Base-by-base conservation (phyloP, 805 yeast genomes). In the Kuraishia ogatae region DNA sequence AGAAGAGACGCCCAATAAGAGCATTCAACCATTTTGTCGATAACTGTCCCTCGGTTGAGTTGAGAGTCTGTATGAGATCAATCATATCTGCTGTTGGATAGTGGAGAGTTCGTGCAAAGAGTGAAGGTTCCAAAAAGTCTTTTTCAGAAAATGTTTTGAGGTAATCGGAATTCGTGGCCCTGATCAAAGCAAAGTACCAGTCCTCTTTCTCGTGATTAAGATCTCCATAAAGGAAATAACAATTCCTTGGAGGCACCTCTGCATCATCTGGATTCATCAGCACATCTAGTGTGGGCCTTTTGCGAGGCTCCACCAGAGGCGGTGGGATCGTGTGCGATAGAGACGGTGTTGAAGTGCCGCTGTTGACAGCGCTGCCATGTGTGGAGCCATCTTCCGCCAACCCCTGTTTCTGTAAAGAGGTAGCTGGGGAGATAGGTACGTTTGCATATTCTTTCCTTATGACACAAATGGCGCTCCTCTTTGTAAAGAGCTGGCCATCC, bases 11-110 rank as follows among this genome's bases (percentile, higher is more conserved):
- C 0, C 98, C 98, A 15, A 88, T 60, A 2, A 92, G 58, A 0
- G 97, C 97, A 69, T 94, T 94, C 22, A 94, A 68, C 99, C 98
- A 94, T 63, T 88, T 83, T 0, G 96, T 83, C 22, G 89, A 86
- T 28, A 87, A 69, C 63, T 90, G 94, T 1, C 89, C 90, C 61
- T 89, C 96, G 0, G 92, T 81, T 1, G 96, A 84, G 64, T 92
- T 87, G 47, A 92, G 69, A 1, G 85, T 80, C 60, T 87, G 91
- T 54, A 90, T 87, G 58, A 94, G 72, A 52, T 80, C 81, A 54
- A 89, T 77, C 76, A 87, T 81, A 63, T 90, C 89, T 2, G 77
- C 72, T 0, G 96, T 88, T 46, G 78, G 78, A 62, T 83, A 85
- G 64, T 87, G 89, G 46, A 87, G 72, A 0, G 97, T 82, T 57